Base-by-base conservation (phyloP, 2,329 filamentous ascomycete species). In the Cladosporium cucumerinum region DNA sequence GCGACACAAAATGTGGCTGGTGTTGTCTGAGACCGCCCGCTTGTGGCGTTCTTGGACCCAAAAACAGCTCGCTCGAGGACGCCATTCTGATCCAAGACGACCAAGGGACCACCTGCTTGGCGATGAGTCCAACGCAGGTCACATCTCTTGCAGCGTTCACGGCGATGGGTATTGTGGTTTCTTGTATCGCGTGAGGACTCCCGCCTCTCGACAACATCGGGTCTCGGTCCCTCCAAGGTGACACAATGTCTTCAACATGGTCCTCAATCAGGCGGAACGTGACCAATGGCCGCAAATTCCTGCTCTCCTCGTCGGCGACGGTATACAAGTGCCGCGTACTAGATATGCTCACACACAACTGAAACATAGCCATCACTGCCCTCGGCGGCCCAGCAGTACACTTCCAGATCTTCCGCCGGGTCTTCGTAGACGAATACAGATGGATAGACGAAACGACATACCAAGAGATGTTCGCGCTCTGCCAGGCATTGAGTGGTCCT, bases 381-480 rank as follows among this genome's bases (percentile, higher is more conserved):
- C 71, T 72, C 57, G 70, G 70, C 76, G 88, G 88, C 0, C 88
- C 88, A 3, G 84, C 88, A 0, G 87, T 90, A 11, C 88, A 91
- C 75, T 90, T 91, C 70, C 84, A 87, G 70, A 90, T 90, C 65
- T 81, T 89, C 62, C 82, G 88, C 69, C 78, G 82, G 46, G 81
- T 84, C 49, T 92, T 89, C 70, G 86, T 90, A 0, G 79, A 62
- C 30, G 51, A 62, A 21, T 62, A 63, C 25, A 82, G 84, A 71
- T 92, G 89, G 89, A 82, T 91, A 23, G 87, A 90, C 74, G 88
- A 91, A 64, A 86, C 89, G 70, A 83, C 48, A 64, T 91, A 88
- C 74, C 87, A 90, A 74, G 89, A 92, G 71, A 81, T 92, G 0
- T 91, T 92, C 74, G 87, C 86, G 28, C 77, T 92, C 57, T 85